These are phyloP conservation scores for Elongisporangium undulatum DNA, from an alignment of 352 stramenopile genomes.

Conservation along the genomic window DNA sequence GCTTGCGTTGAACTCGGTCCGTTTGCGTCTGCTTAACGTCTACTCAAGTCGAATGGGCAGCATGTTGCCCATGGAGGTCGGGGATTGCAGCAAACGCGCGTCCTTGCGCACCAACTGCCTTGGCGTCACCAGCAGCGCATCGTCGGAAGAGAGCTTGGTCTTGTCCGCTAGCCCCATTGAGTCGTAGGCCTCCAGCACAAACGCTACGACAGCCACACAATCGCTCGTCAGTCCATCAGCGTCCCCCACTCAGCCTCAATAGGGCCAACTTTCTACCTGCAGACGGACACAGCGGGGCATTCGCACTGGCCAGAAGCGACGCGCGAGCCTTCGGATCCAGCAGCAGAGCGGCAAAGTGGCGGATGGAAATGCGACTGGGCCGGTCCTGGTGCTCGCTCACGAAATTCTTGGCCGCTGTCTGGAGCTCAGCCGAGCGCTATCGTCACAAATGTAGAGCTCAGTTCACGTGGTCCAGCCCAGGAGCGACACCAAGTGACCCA, in stretches of 20 bases:
- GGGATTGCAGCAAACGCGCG: constrained; percentile 32
- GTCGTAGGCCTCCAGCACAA: constrained; percentile 66
- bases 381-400: constrained; percentile 46
- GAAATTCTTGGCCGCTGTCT: constrained; percentile 52
- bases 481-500: neutral
- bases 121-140: constrained; percentile 35
- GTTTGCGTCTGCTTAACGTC: neutral
- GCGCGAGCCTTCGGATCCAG: constrained; percentile 27
- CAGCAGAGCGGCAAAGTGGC: constrained; percentile 39
- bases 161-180: constrained; percentile 56
- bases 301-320: constrained; percentile 2
- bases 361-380: constrained; percentile 58
- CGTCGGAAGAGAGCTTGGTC: constrained; percentile 20
- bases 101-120: constrained; percentile 38
- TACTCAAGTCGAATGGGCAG: constrained; percentile 65
- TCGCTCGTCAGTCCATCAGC: neutral
- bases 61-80: constrained; percentile 37
- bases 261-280: constrained; percentile 23
- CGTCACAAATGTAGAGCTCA: constrained; percentile 4
- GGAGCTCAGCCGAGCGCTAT: constrained; percentile 56
- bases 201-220: constrained; percentile 21
- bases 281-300: constrained; percentile 30
- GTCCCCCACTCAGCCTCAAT: neutral
- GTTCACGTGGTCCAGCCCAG: neutral
- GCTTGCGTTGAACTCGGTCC: neutral